Conservation (phyloP, 2,329 filamentous ascomycete genomes). For the Sporothrix mexicana region DNA sequence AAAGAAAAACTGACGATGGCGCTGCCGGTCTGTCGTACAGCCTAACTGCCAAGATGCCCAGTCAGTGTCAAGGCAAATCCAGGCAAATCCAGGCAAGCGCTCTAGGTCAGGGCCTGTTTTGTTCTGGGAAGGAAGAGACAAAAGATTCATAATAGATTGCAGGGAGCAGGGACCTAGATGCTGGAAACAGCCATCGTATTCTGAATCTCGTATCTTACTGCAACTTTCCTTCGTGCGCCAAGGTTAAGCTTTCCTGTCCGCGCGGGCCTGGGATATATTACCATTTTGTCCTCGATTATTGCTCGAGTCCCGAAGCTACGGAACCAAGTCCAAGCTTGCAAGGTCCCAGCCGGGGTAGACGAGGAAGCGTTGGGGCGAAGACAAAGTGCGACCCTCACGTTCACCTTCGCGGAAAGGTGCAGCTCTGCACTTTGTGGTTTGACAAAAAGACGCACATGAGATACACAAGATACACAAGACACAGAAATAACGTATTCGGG, state of each 20-base stretch:
- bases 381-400: too few relatives aligned
- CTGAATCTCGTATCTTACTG: not conserved
- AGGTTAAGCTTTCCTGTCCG: not conserved
- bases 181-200: not conserved
- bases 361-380: too few relatives aligned
- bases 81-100: not conserved
- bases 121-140: too few relatives aligned
- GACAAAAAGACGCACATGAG: too few relatives aligned
- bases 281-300: not conserved
- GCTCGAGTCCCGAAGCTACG: conserved; percentile 12
- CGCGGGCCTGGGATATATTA: not conserved
- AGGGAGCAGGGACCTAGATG: not conserved
- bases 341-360: not conserved
- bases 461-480: too few relatives aligned
- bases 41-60: not conserved
- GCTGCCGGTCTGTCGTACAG: not conserved
- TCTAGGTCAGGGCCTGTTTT: too few relatives aligned
- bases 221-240: not conserved
- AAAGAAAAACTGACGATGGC: not conserved
- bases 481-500: too few relatives aligned
- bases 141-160: not conserved
- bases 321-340: conserved; percentile 4
- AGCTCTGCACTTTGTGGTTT: too few relatives aligned
- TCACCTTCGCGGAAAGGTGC: too few relatives aligned
- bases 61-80: not conserved